Conservation (phyloP, 495 filamentous ascomycete species). For the Geopyxis carbonaria region DNA sequence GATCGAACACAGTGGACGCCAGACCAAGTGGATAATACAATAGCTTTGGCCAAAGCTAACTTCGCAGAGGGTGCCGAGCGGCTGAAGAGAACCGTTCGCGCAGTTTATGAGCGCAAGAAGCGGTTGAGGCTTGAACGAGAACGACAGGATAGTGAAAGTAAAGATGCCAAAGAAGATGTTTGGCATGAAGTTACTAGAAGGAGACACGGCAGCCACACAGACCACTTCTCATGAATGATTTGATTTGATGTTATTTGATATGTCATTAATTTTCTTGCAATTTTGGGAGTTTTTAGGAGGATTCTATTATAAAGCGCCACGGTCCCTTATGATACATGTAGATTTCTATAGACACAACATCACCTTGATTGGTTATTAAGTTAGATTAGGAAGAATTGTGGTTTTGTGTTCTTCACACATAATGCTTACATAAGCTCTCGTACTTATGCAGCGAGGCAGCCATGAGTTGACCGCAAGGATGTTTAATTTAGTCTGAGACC, state of each 20-base stretch:
- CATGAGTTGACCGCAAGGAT: too few species aligned
- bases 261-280: not conserved
- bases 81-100: constrained; percentile 59
- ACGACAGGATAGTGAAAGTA: constrained; percentile 27
- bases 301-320: too few species aligned
- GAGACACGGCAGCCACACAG: constrained; percentile 11
- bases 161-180: constrained; percentile 31
- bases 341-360: too few species aligned
- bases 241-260: not conserved
- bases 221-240: constrained; percentile 19
- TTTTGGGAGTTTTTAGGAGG: too few species aligned
- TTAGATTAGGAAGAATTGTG: too few species aligned
- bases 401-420: too few species aligned
- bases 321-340: too few species aligned
- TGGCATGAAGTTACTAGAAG: constrained; percentile 14
- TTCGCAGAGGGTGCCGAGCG: constrained; percentile 62
- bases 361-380: too few species aligned
- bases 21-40: constrained; percentile 63
- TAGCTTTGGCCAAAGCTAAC: constrained; percentile 69
- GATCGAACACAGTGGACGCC: constrained; percentile 53
- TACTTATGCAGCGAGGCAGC: too few species aligned
- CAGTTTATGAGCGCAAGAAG: constrained; percentile 86
- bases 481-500: too few species aligned
- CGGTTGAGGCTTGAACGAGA: constrained; percentile 45
- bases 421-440: too few species aligned